Evolutionary conservation across 352 stramenopile species (phyloP).

Genomic region (Halophytophthora polymorphica): DNA sequence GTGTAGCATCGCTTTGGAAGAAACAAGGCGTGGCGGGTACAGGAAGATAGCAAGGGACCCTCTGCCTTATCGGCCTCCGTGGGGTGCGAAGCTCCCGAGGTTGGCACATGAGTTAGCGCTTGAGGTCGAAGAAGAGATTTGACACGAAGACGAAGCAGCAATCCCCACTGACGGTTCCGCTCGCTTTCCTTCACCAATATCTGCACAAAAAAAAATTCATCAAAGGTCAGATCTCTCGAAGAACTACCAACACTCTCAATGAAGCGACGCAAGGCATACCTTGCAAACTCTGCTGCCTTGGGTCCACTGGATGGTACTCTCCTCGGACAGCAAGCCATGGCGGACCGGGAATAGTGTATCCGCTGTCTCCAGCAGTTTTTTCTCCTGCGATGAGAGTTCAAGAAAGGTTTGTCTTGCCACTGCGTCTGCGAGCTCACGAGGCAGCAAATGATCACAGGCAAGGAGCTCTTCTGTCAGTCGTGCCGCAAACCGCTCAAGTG

Average conservation of each 20-base stretch:
- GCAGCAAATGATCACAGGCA: slow-evolving; percentile 31
- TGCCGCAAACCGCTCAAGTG: slow-evolving; percentile 12
- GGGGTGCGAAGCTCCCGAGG: background rate
- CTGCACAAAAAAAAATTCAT: slow-evolving; percentile 8
- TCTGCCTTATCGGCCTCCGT: background rate
- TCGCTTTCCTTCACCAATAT: slow-evolving; percentile 24
- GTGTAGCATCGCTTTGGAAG: slow-evolving; percentile 34
- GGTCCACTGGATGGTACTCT: slow-evolving; percentile 19
- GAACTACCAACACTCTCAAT: background rate
- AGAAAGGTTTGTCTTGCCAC: slow-evolving; percentile 4
- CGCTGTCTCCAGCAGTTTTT: slow-evolving; percentile 17
- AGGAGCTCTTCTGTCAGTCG: slow-evolving; percentile 18
- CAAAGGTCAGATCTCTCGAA: background rate
- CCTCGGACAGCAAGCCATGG: background rate
- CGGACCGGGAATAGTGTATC: slow-evolving; percentile 14
- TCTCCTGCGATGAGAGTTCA: slow-evolving; percentile 17
- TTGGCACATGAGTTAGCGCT: background rate
- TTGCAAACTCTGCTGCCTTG: slow-evolving; percentile 29
- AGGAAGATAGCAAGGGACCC: slow-evolving; percentile 1
- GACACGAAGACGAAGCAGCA: slow-evolving; percentile 22
- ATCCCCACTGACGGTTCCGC: slow-evolving; percentile 31
- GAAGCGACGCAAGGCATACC: slow-evolving; percentile 5
- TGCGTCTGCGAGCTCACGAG: slow-evolving; percentile 5
- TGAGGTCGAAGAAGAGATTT: slow-evolving; percentile 5
- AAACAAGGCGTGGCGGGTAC: slow-evolving; percentile 21